Conservation (phyloP, 2,329 filamentous ascomycete genomes). For the Aspergillus hortae region DNA sequence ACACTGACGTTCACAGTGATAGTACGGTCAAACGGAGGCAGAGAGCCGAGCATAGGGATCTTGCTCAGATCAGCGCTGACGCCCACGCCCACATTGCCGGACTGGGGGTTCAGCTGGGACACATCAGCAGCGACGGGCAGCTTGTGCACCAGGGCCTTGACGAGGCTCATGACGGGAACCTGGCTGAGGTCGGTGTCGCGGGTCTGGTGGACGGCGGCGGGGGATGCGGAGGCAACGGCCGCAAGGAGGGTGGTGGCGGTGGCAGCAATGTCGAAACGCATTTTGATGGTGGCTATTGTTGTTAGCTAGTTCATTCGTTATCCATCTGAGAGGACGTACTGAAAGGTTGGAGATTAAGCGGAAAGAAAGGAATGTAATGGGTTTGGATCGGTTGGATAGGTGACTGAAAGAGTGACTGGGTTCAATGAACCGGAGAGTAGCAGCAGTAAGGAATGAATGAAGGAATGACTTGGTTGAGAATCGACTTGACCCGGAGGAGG, state of each 20-base stretch:
- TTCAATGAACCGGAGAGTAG: neutral
- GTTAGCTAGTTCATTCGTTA: too few relatives aligned
- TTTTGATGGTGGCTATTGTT: neutral
- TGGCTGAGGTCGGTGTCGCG: neutral
- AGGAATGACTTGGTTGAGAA: neutral
- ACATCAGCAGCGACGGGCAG: neutral
- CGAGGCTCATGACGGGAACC: neutral
- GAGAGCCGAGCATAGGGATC: neutral
- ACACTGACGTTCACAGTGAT: neutral
- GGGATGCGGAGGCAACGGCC: neutral
- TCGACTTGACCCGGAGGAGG: neutral
- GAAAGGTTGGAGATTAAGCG: neutral
- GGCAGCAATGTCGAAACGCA: slow-evolving; percentile 1
- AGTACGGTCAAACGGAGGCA: neutral
- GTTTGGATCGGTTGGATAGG: neutral
- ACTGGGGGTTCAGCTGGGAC: neutral
- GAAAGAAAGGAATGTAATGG: neutral
- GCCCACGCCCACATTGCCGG: neutral
- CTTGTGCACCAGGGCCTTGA: neutral
- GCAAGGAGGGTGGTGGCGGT: neutral
- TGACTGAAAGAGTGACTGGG: slow-evolving; percentile 1
- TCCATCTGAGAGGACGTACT: neutral
- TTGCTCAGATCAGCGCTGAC: neutral
- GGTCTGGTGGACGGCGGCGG: neutral
- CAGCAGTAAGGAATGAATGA: neutral